A percentile compares a stretch with the other conserved stretches of the same genome.
Evolutionary conservation across 768 basidiomycete genomes (phyloP).

Genomic region (Hemileccinum rubropunctum): DNA sequence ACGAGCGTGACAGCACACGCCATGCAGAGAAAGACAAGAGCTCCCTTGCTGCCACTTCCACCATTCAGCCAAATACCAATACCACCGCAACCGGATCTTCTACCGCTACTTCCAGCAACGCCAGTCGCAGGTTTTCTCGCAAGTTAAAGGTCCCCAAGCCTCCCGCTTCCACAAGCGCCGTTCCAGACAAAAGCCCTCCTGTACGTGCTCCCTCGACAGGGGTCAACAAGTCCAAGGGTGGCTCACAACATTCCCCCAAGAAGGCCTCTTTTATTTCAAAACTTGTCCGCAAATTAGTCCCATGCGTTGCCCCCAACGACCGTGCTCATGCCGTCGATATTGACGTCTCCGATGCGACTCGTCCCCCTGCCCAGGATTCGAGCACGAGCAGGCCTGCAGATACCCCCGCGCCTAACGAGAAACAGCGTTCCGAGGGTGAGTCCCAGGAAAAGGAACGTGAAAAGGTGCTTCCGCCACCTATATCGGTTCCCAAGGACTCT

Average conservation of each 20-base stretch:
- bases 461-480: slow-evolving; percentile 27
- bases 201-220: slow-evolving; percentile 34
- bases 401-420: slow-evolving; percentile 27
- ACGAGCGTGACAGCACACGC: slow-evolving; percentile 32
- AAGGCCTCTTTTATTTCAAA: slow-evolving; percentile 59
- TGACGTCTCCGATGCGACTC: slow-evolving; percentile 28
- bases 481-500: slow-evolving; percentile 20
- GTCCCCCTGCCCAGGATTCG: slow-evolving; percentile 15
- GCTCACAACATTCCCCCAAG: slow-evolving; percentile 34
- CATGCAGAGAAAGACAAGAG: slow-evolving; percentile 42
- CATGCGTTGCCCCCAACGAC: slow-evolving; percentile 57
- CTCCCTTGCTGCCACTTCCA: slow-evolving; percentile 43
- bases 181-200: slow-evolving; percentile 29
- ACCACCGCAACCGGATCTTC: slow-evolving; percentile 26
- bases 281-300: slow-evolving; percentile 60
- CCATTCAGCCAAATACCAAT: slow-evolving; percentile 41
- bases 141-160: slow-evolving; percentile 22
- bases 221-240: slow-evolving; percentile 32
- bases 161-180: slow-evolving; percentile 15
- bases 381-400: slow-evolving; percentile 23
- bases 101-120: slow-evolving; percentile 17
- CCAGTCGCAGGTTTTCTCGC: slow-evolving; percentile 31
- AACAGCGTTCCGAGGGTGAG: slow-evolving; percentile 23
- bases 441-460: slow-evolving; percentile 36
- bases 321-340: slow-evolving; percentile 45